These are phyloP conservation scores for Tolypocladium paradoxum DNA, from an alignment of 2,329 filamentous ascomycete genomes.

Conservation along the genomic window DNA sequence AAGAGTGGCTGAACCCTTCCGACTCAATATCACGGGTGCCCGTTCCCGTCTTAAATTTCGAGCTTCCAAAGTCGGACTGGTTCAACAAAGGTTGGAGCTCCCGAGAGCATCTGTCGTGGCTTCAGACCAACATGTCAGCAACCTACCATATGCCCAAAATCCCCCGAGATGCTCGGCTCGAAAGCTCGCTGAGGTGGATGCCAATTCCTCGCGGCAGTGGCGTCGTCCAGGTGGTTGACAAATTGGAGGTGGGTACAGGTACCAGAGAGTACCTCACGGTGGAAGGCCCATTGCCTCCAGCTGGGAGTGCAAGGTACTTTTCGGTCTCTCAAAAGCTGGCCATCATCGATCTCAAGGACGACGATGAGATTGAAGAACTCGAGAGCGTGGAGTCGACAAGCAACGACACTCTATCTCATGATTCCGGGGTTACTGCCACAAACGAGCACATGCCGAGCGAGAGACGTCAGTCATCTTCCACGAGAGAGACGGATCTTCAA, in stretches of 20 bases:
- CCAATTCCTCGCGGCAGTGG: slow-evolving; percentile 8
- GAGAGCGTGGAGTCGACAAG: too few relatives aligned
- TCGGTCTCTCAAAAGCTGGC: background rate
- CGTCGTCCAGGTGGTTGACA: slow-evolving; percentile 5
- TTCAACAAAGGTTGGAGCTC: slow-evolving; percentile 4
- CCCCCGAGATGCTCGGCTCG: slow-evolving; percentile 2
- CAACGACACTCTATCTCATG: background rate
- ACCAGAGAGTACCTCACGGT: slow-evolving; percentile 7
- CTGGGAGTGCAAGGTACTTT: slow-evolving; percentile 11
- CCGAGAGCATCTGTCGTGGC: slow-evolving; percentile 14
- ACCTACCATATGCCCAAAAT: slow-evolving; percentile 3
- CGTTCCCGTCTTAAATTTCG: slow-evolving; percentile 18
- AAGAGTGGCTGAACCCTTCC: slow-evolving; percentile 16
- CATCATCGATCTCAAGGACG: slow-evolving; percentile 7
- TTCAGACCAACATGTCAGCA: slow-evolving; percentile 5
- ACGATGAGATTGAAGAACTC: slow-evolving; percentile 12
- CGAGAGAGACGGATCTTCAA: background rate
- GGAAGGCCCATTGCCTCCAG: background rate
- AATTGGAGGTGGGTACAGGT: slow-evolving; percentile 1
- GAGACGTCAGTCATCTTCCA: background rate
- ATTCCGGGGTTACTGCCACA: background rate
- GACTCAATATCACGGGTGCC: slow-evolving; percentile 16
- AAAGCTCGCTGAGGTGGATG: slow-evolving; percentile 14
- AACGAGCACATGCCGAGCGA: background rate
- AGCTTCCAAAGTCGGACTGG: slow-evolving; percentile 14